Base-by-base conservation (phyloP, 2,329 filamentous ascomycete genomes). In the Penicillium sp. region DNA sequence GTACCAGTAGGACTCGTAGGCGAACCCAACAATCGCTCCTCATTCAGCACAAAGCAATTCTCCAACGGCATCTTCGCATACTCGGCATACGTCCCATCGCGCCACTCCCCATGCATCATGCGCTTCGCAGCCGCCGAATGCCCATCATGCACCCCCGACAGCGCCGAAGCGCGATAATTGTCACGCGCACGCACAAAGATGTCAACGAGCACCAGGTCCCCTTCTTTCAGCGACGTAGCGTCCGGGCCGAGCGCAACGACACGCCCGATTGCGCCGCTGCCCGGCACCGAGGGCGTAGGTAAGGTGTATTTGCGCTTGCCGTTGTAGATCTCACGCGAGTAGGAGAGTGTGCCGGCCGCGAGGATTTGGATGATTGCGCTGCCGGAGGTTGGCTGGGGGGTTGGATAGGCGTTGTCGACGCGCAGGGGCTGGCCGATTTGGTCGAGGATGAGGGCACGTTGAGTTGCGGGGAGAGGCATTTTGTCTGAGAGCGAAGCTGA, bases 21-120 rank as follows among this genome's bases (percentile, higher is more conserved):
- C 51, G 48, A 49, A 4, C 16, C 40, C 8, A 50, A 16, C 1
- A 56, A 26, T 2, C 35, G 18, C n/a, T 30, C 3, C 26, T 59
- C 57, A 47, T 59, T 7, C 3, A 59, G 8, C 20, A 16, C 33
- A 12, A 48, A 50, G n/a, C 47, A 52, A 40, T 56, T 52, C 35
- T 59, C 57, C 9, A 59, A 35, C 26, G 53, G 57, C 18, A 56
- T 9, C 24, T 52, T 56, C 5, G 48, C 47, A 28, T 56, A 59
- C 30, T 59, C 52, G 7, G 52, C 52, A 47, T 47, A 56, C 16
- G 57, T 52, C 12, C 42, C 33, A 33, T 59, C 52, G 14, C 57
- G 38, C 57, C 57, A 56, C 16, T 49, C 52, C 21, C 47, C 53
- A 16, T 56, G 47, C 42, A 56, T 55, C 47, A 59, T 46, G 16